Conservation (phyloP, 495 filamentous ascomycete species). For the Lophium mytilinum region DNA sequence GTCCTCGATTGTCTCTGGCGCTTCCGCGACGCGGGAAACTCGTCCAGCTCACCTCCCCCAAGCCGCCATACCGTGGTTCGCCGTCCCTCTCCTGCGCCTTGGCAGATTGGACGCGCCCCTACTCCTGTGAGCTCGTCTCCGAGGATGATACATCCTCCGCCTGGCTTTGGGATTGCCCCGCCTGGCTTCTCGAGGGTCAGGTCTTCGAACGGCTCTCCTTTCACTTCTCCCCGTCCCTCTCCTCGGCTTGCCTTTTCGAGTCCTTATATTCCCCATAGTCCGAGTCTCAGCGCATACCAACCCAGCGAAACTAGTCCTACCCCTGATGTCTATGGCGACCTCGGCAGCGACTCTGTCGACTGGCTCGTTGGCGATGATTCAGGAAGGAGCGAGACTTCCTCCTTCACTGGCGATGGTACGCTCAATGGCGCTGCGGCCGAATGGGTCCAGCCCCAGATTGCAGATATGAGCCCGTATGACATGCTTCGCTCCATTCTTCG, state of each 20-base stretch:
- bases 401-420: slow-evolving; percentile 49
- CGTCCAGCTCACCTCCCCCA: slow-evolving; percentile 69
- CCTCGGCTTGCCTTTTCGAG: slow-evolving; percentile 84
- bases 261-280: slow-evolving; percentile 90
- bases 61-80: slow-evolving; percentile 82
- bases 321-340: slow-evolving; percentile 82
- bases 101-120: slow-evolving; percentile 70
- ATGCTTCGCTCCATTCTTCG: slow-evolving; percentile 94
- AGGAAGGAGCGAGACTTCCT: slow-evolving; percentile 59
- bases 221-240: slow-evolving; percentile 88
- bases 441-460: slow-evolving; percentile 65
- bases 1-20: slow-evolving; percentile 90
- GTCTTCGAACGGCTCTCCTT: slow-evolving; percentile 77
- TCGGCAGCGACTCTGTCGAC: slow-evolving; percentile 87
- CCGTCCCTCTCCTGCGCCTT: slow-evolving; percentile 83
- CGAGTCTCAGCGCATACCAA: slow-evolving; percentile 87
- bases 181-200: slow-evolving; percentile 63
- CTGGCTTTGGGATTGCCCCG: slow-evolving; percentile 64
- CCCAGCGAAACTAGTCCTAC: slow-evolving; percentile 70
- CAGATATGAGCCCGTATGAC: slow-evolving; percentile 96
- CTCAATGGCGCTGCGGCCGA: slow-evolving; percentile 70
- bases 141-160: slow-evolving; percentile 62
- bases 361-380: slow-evolving; percentile 93
- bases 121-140: slow-evolving; percentile 73
- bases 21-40: slow-evolving; percentile 68